Percentiles rank a stretch among this genome's conserved stretches.
phyloP scores from a whole-genome alignment of 2,329 filamentous ascomycete genomes.

The Alternaria metachromatica region DNA sequence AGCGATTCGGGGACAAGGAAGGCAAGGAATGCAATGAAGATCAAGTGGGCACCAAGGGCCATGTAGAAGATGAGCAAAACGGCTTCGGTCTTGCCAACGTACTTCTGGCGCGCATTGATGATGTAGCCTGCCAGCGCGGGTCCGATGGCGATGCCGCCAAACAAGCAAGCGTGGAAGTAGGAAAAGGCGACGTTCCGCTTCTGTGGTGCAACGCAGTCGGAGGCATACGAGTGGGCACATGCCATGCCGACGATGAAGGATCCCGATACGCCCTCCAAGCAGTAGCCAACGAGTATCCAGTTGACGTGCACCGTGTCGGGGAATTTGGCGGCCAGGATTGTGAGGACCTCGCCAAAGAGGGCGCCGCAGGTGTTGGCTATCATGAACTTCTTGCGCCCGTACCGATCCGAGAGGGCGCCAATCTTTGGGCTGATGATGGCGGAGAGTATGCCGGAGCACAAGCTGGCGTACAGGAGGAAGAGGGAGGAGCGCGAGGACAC shows the following conservation, averaged over 20 bases:
- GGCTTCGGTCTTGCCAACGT: conserved; percentile 66
- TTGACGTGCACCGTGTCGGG: conserved; percentile 76
- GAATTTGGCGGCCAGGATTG: conserved; percentile 77
- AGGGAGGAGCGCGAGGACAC: conserved; percentile 78
- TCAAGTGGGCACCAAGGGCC: conserved; percentile 71
- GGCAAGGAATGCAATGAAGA: conserved; percentile 75
- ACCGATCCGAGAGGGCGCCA: conserved; percentile 84
- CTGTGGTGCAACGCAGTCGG: conserved; percentile 84
- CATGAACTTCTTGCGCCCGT: conserved; percentile 79
- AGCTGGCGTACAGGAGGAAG: conserved; percentile 77
- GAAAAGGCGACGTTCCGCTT: conserved; percentile 84
- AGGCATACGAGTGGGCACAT: conserved; percentile 82
- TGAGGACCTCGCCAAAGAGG: conserved; percentile 75
- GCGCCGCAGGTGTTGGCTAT: conserved; percentile 76
- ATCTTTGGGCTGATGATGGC: conserved; percentile 83
- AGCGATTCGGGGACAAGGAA: conserved; percentile 85
- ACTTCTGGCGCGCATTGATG: conserved; percentile 61
- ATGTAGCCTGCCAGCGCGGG: conserved; percentile 82
- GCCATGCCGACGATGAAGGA: conserved; percentile 87
- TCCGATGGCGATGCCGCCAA: conserved; percentile 85
- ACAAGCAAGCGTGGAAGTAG: conserved; percentile 88
- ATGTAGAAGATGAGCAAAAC: conserved; percentile 86
- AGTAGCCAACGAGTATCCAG: conserved; percentile 77
- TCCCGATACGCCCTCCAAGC: conserved; percentile 83
- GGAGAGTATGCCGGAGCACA: conserved; percentile 78